Base-by-base conservation (phyloP, 805 yeast species). In the Yueomyces sinensis region DNA sequence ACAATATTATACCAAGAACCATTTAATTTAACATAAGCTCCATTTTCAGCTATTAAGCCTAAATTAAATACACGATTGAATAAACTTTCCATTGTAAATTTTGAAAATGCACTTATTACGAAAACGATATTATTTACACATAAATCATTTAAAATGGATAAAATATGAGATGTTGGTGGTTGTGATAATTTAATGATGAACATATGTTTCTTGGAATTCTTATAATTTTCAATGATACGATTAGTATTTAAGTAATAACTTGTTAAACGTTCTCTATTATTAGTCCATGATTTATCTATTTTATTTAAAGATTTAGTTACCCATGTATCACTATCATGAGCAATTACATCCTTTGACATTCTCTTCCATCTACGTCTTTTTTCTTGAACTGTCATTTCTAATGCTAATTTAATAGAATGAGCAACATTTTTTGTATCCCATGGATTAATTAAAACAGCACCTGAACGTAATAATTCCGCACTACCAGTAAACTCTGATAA, bases 401-500 rank as follows among this genome's bases (percentile, higher is more conserved):
- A 58, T n/a, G 82, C 83, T 7, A 47, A 37, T 40, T 72, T 64
- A 36, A 83, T 78, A 7, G 71, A 64, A n/a, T 70, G 64, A 0
- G 91, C 65, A 39, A 86, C 72, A 39, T 70, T 70, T 31, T 65
- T 68, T 20, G 70, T 64, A 56, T 86, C 89, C 94, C 96, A 91
- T 2, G 98, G 98, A 49, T 91, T 91, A 27, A 89, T 76, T 27
- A 84, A 56, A 3, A 82, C 40, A 3, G 94, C 77, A 11, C 93
- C 87, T 18, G 71, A 59, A 13, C 66, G 65, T 36, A 91, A 63
- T 5, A 89, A 73, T 4, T 79, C 68, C 0, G 97, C 94, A 9
- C 95, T 82, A 1, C 98, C 98, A 1, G 95, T 86, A 47, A 91
- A 91, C 56, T 91, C 98, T 27, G 94, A 82, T 36, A 91, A 58